phyloP scores from a whole-genome alignment of 768 basidiomycete genomes.

The Leccinum boreale region DNA sequence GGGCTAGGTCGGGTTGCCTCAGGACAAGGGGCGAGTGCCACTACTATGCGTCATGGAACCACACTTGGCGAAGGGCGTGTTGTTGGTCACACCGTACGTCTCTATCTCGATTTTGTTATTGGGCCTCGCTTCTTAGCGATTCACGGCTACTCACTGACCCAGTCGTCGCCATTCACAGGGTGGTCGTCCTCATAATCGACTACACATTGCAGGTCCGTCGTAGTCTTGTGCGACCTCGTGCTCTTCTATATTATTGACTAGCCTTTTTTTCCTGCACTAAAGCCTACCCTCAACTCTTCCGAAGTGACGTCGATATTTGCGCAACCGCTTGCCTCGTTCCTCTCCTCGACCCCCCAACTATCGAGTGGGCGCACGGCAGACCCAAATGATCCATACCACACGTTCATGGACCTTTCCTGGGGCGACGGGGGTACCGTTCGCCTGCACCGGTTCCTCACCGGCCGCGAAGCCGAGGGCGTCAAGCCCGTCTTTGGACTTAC shows the following conservation, averaged over 20 bases:
- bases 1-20: conserved; percentile 78
- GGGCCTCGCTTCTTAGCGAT: neutral
- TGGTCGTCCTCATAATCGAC: conserved; percentile 83
- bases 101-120: neutral
- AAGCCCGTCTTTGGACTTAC: conserved; percentile 90
- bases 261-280: neutral
- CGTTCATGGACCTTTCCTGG: conserved; percentile 52
- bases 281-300: conserved; percentile 77
- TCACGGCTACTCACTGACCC: neutral
- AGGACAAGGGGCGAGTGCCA: conserved; percentile 65
- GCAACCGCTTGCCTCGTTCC: conserved; percentile 74
- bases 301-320: conserved; percentile 85
- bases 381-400: conserved; percentile 53
- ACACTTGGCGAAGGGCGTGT: conserved; percentile 65
- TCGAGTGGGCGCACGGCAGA: conserved; percentile 53
- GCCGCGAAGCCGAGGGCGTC: conserved; percentile 77
- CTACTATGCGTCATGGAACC: conserved; percentile 78
- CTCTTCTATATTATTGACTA: neutral
- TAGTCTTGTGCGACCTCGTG: neutral
- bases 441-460: conserved; percentile 81
- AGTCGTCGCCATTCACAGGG: conserved; percentile 39
- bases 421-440: conserved; percentile 41
- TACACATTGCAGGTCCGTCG: conserved; percentile 58
- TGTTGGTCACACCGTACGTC: conserved; percentile 83
- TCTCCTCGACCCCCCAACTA: conserved; percentile 58